A percentile compares a stretch with the other conserved stretches of the same genome.
These are phyloP conservation scores for Fusarium goolgardi DNA, from an alignment of 2,329 filamentous ascomycete genomes.

Conservation along the genomic window DNA sequence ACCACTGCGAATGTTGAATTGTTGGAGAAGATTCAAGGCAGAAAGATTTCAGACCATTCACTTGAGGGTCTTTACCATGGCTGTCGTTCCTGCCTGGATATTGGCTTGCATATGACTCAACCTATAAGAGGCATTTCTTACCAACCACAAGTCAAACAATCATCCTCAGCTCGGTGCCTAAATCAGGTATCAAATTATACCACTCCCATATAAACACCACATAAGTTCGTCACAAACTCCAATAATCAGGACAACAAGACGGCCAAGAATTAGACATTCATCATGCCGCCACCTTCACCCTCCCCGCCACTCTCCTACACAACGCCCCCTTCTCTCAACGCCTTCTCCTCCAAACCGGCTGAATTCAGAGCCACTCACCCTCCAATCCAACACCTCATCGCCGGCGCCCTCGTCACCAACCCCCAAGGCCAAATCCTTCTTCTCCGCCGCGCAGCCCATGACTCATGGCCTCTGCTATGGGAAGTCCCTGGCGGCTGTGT, in stretches of 20 bases:
- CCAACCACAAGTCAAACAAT: slow-evolving; percentile 15
- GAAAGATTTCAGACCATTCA: background rate
- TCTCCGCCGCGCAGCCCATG: slow-evolving; percentile 44
- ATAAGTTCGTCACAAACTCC: background rate
- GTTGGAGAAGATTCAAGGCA: background rate
- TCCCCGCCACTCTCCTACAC: slow-evolving; percentile 33
- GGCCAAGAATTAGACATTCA: background rate
- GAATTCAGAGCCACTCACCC: slow-evolving; percentile 38
- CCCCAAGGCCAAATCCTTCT: slow-evolving; percentile 37
- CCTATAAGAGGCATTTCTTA: slow-evolving; percentile 15
- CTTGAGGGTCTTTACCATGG: background rate
- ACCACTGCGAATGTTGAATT: background rate
- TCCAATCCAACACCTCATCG: slow-evolving; percentile 41
- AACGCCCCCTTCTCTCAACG: slow-evolving; percentile 27
- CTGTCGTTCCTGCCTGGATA: background rate
- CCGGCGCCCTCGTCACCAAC: slow-evolving; percentile 43
- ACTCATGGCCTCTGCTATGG: slow-evolving; percentile 47
- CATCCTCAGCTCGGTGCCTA: slow-evolving; percentile 31
- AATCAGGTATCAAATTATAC: slow-evolving; percentile 31
- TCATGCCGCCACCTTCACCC: slow-evolving; percentile 15
- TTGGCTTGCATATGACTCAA: slow-evolving; percentile 1
- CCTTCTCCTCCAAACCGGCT: slow-evolving; percentile 25
- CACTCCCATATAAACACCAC: background rate
- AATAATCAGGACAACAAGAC: background rate
- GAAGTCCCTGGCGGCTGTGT: slow-evolving; percentile 45